Percentiles rank a stretch among this genome's conserved stretches.
phyloP scores from a whole-genome alignment of 129 eudicot genomes.

The Saposhnikovia divaricata region DNA sequence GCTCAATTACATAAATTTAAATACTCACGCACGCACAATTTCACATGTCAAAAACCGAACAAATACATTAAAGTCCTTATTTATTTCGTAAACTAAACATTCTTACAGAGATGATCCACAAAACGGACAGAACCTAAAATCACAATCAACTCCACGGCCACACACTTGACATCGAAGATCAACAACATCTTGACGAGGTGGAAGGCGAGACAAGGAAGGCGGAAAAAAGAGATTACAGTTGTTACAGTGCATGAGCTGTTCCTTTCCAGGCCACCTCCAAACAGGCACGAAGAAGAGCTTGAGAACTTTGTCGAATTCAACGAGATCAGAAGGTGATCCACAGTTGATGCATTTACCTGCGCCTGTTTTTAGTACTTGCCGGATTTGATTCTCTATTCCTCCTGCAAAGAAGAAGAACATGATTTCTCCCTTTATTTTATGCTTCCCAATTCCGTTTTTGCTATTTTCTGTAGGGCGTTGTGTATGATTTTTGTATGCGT shows the following conservation, averaged over 20 bases:
- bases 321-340: constrained; percentile 65
- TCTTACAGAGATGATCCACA: constrained; percentile 58
- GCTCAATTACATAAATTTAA: no score
- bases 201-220: constrained; percentile 34
- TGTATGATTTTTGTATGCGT: no score
- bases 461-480: no score
- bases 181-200: constrained; percentile 20
- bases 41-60: not conserved
- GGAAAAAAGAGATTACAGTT: constrained; percentile 69
- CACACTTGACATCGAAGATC: constrained; percentile 43
- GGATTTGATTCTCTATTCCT: constrained; percentile 62
- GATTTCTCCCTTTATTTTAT: constrained; percentile 1
- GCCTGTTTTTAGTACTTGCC: constrained; percentile 61
- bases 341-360: constrained; percentile 60
- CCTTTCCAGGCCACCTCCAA: constrained; percentile 69
- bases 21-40: not conserved
- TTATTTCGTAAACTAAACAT: not conserved
- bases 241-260: constrained; percentile 54
- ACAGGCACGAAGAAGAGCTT: constrained; percentile 53
- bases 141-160: constrained; percentile 33
- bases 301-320: constrained; percentile 38
- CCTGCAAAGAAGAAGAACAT: constrained; percentile 88
- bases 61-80: not conserved
- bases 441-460: no score
- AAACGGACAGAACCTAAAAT: constrained; percentile 67